Conservation (phyloP, 148 eudicot species). For the Camellia sinensis region DNA sequence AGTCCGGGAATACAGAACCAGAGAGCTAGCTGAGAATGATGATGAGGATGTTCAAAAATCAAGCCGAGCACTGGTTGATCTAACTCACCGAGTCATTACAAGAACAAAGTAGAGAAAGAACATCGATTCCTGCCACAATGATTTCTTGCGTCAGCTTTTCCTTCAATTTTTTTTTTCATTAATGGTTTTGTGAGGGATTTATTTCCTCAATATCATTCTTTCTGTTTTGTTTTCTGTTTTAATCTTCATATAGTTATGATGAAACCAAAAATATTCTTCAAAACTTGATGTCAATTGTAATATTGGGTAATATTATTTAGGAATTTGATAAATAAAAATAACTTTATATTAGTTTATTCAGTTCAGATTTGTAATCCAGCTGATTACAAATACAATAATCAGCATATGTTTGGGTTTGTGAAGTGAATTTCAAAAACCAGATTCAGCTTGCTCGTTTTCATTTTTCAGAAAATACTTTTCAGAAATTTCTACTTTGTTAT, state of each 20-base stretch:
- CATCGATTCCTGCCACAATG: background rate
- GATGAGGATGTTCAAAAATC: constrained; percentile 72
- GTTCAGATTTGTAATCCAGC: background rate
- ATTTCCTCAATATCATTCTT: background rate
- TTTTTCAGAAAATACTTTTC: too few relatives aligned
- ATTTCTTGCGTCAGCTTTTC: background rate
- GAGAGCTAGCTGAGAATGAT: constrained; percentile 66
- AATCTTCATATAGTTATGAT: background rate
- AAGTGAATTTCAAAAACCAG: too few relatives aligned
- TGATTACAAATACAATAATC: too few relatives aligned
- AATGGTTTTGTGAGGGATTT: background rate
- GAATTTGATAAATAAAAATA: background rate
- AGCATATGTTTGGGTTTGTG: too few relatives aligned
- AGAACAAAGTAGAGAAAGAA: constrained; percentile 58
- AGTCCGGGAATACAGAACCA: too few relatives aligned
- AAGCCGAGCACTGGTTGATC: constrained; percentile 82
- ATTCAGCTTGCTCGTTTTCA: too few relatives aligned
- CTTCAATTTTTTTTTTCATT: background rate
- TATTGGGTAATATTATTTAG: background rate
- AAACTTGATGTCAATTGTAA: background rate
- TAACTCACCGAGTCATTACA: constrained; percentile 76
- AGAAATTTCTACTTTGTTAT: too few relatives aligned
- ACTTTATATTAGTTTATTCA: background rate
- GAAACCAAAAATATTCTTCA: background rate
- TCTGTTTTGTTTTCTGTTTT: background rate